Base-by-base conservation (phyloP, 2,329 filamentous ascomycete genomes). In the Myriosclerotinia duriaeana region DNA sequence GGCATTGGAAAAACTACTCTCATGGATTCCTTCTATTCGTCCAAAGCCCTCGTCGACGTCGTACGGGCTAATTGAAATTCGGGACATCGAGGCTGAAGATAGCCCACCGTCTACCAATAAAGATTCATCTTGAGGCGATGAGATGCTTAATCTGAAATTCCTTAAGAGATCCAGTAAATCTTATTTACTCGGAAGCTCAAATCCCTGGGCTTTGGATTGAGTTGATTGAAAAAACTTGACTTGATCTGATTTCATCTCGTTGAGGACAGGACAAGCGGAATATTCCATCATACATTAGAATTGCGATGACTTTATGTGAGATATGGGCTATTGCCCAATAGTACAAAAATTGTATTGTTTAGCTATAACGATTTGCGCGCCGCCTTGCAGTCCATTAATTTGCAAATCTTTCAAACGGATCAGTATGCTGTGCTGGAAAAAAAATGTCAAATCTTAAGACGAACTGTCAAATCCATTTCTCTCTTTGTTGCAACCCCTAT, bases 161-260 rank as follows among this genome's bases (percentile, higher is more conserved):
- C 17, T 38, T 9, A 1, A 8, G 0, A 61, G 0, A 50, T 8
- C 7, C 15, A 7, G 0, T 20, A 0, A 20, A 2, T 8, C 15
- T 20, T n/a, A 1, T 30, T 52, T 44, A 42, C 12, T 17, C 42
- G 22, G 15, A 58, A 42, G 54, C 15, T 44, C 5, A n/a, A n/a
- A 30, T 34, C 22, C 1, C 22, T 12, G n/a, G 22, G 5, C 17
- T 5, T 8, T 11, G 14, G 54, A 6, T 56, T 17, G 17, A n/a
- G 4, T n/a, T 53, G 14, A 44, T 15, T 30, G 6, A 7, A 30
- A 42, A 26, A 30, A 2, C 2, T 56, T 12, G 38, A 42, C 14
- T 12, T 17, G 38, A 6, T 42, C 12, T 9, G 6, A 20, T 6
- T 42, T 30, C 15, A 58, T 44, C 22, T 12, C 15, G 15, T 17